Conservation (phyloP, 1,139 yeast species). For the Candida neerlandica region DNA sequence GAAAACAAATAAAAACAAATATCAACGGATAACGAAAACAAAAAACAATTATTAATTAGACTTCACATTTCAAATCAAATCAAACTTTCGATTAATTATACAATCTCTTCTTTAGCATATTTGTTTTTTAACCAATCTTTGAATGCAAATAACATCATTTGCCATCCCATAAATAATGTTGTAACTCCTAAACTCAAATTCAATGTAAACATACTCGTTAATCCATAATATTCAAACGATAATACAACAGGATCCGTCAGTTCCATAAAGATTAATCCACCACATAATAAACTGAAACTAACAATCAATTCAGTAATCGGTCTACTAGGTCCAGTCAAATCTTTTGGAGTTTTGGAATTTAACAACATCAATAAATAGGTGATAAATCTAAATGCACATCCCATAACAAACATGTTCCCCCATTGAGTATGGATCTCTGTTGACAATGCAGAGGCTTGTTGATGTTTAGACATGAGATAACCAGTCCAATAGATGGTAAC, state of each 20-base stretch:
- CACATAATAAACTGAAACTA: conserved; percentile 77
- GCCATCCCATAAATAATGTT: conserved; percentile 89
- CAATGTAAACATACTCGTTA: conserved; percentile 86
- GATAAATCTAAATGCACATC: conserved; percentile 71
- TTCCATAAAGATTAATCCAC: conserved; percentile 92
- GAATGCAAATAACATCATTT: conserved; percentile 69
- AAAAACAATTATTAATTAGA: background rate
- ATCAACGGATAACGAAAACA: background rate
- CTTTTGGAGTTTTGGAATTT: conserved; percentile 26
- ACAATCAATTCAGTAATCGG: conserved; percentile 86
- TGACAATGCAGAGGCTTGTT: conserved; percentile 76
- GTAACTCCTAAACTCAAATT: conserved; percentile 80
- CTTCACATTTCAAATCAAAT: background rate
- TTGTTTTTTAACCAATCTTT: conserved; percentile 50
- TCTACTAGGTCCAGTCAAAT: conserved; percentile 45
- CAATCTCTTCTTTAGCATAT: conserved; percentile 9
- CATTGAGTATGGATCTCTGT: conserved; percentile 86
- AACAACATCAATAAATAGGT: conserved; percentile 65
- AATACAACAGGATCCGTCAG: conserved; percentile 83
- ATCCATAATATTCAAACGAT: conserved; percentile 83
- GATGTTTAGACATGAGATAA: conserved; percentile 91
- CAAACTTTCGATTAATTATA: conserved; percentile 1
- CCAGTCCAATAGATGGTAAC: conserved; percentile 97
- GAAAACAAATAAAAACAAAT: background rate
- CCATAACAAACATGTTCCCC: conserved; percentile 82